phyloP scores from a whole-genome alignment of 306 rosid species.

The Vicia sativa region DNA sequence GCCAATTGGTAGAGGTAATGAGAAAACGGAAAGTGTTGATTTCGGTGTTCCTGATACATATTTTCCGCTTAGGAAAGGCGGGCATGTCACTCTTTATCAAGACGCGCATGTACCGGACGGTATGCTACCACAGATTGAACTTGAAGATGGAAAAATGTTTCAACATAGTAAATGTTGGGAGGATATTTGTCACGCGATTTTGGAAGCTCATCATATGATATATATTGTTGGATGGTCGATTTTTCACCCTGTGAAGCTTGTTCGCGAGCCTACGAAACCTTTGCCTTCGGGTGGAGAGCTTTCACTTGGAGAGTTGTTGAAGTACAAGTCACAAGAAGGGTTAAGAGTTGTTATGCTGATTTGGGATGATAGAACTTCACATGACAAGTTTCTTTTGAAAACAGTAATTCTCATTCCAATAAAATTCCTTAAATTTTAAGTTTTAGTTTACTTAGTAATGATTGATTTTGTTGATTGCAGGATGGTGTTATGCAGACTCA shows the following conservation, averaged over 20 bases:
- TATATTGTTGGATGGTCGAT: constrained; percentile 75
- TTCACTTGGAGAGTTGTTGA: constrained; percentile 69
- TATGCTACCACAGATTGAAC: constrained; percentile 58
- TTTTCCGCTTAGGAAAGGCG: constrained; percentile 69
- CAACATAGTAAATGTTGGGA: constrained; percentile 66
- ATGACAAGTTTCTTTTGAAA: constrained; percentile 67
- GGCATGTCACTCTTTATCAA: constrained; percentile 69
- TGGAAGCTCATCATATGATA: constrained; percentile 69
- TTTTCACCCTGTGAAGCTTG: constrained; percentile 58
- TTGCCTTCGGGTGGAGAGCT: constrained; percentile 71
- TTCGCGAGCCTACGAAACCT: constrained; percentile 66
- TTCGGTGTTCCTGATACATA: constrained; percentile 61
- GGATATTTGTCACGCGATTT: constrained; percentile 72
- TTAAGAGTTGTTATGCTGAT: constrained; percentile 60
- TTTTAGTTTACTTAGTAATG: neutral
- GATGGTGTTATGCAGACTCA: constrained; percentile 86
- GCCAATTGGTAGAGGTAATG: constrained; percentile 37
- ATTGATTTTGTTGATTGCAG: constrained; percentile 47
- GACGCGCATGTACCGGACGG: constrained; percentile 69
- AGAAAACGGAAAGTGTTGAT: constrained; percentile 23
- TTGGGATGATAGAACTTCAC: constrained; percentile 85
- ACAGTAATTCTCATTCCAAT: constrained; percentile 45
- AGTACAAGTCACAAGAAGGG: constrained; percentile 79
- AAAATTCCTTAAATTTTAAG: too few relatives aligned
- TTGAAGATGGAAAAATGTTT: constrained; percentile 54